These are phyloP conservation scores for Lotmaria passim DNA, from an alignment of 208 protist species.

Conservation along the genomic window DNA sequence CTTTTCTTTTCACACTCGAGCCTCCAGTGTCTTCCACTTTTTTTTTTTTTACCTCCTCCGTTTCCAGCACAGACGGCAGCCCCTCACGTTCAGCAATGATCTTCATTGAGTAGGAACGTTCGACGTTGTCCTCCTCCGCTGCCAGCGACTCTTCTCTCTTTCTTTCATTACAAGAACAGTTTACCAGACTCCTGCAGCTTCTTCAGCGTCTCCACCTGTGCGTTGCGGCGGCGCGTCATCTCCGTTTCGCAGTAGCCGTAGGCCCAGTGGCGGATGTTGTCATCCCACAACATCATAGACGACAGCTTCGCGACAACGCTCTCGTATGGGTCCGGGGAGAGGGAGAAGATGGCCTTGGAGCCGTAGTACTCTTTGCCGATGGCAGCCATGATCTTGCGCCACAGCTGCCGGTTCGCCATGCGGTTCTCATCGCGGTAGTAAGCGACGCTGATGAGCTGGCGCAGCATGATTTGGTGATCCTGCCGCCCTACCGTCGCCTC, in stretches of 20 bases:
- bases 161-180: conserved; percentile 55
- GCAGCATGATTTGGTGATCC: conserved; percentile 89
- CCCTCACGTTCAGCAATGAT: too few species aligned
- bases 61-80: too few species aligned
- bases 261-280: conserved; percentile 56
- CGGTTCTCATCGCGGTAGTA: conserved; percentile 69
- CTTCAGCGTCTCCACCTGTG: conserved; percentile 56
- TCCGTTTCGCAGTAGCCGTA: conserved; percentile 73
- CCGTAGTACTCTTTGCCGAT: conserved; percentile 84
- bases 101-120: too few species aligned
- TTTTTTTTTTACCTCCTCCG: too few species aligned
- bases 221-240: conserved; percentile 49
- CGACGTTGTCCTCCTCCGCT: not conserved
- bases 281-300: conserved; percentile 90
- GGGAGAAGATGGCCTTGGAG: conserved; percentile 73
- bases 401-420: conserved; percentile 59
- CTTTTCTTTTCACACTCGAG: too few species aligned
- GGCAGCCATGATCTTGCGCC: conserved; percentile 67
- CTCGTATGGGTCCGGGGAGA: conserved; percentile 87
- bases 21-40: too few species aligned
- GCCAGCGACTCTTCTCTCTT: not conserved
- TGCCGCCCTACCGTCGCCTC: conserved; percentile 57
- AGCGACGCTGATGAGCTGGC: conserved; percentile 71
- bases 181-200: conserved; percentile 60
- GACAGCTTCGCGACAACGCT: conserved; percentile 80